These are phyloP conservation scores for Lignosus rhinocerotis DNA, from an alignment of 1,284 basidiomycete genomes.

Conservation along the genomic window DNA sequence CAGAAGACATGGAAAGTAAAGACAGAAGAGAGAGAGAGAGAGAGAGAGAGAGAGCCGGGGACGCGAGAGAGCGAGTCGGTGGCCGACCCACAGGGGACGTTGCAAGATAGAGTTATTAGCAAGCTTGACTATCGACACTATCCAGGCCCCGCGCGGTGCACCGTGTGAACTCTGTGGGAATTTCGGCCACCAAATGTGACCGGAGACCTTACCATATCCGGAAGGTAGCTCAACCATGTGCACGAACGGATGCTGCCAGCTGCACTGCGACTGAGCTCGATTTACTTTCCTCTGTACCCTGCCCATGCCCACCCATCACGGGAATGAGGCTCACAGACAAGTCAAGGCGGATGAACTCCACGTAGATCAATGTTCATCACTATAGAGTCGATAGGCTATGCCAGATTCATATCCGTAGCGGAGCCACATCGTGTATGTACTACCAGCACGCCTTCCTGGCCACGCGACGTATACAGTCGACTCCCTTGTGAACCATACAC, in stretches of 20 bases:
- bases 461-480: constrained; percentile 7
- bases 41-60: constrained; percentile 18
- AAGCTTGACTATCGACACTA: neutral
- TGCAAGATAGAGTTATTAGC: constrained; percentile 16
- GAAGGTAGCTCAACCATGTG: constrained; percentile 4
- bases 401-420: constrained; percentile 1
- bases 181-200: constrained; percentile 12
- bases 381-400: neutral
- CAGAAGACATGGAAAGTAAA: constrained; percentile 43
- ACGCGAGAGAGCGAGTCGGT: constrained; percentile 22
- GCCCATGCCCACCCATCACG: neutral
- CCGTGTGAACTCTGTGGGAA: constrained; percentile 11
- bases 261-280: too few species aligned
- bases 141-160: constrained; percentile 2
- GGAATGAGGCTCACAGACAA: neutral
- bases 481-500: too few species aligned
- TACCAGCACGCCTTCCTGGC: constrained; percentile 16
- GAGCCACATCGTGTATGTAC: constrained; percentile 14
- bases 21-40: constrained; percentile 21
- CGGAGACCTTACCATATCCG: constrained; percentile 10
- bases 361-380: too few species aligned
- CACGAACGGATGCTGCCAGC: neutral
- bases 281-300: too few species aligned
- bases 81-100: constrained; percentile 26
- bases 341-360: too few species aligned